Evolutionary conservation across 768 basidiomycete species (phyloP), one percentile per base, ranked within the genome.

Genomic region (Pilatotrama ljubarskyi): DNA sequence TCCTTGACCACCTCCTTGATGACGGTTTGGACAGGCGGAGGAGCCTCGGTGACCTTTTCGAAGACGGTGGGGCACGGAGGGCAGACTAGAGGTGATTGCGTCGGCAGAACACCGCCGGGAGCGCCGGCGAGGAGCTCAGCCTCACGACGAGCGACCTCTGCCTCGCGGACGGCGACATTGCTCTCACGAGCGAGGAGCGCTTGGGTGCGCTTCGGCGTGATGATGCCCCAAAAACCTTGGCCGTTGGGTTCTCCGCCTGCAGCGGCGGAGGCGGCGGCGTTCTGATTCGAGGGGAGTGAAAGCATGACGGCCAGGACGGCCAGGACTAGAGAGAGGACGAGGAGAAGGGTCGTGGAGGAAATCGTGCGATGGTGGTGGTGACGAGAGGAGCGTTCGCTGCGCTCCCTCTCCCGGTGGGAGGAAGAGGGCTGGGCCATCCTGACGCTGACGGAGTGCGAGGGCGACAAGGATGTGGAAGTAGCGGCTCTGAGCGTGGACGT

Each of bases 231-330:
- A 36, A 92, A 80, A 18, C 88, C 87, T 10, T 79, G 76, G 24
- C 70, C 67, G n/a, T 61, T 66, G 13, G 76, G 69, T 14, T 81
- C 69, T 1, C 77, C 77, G 0, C 77, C 72, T 1, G 58, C 54
- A 2, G 63, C 50, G 5, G 49, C 62, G 4, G 57, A 53, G 0
- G 77, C 32, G 0, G 70, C 64, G 18, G 75, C 58, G n/a, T 75
- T 64, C 46, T 76, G 76, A 15, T 52, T 49, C 0, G 86, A 84
- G 1, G 92, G 92, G 5, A 94, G 80, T 2, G 92, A 92, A 24
- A 94, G 84, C 91, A 94, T 93, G 68, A 94, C 86, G 5, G 92
- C 91, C n/a, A 94, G 81, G 22, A 93, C 91, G 36, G 91, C 92
- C 25, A 94, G 79, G 49, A 94, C 84, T 35, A 94, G 85, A 11